Percentiles rank a stretch among this genome's conserved stretches.
phyloP scores from a whole-genome alignment of 2,329 filamentous ascomycete species.

The Neonectria hederae region DNA sequence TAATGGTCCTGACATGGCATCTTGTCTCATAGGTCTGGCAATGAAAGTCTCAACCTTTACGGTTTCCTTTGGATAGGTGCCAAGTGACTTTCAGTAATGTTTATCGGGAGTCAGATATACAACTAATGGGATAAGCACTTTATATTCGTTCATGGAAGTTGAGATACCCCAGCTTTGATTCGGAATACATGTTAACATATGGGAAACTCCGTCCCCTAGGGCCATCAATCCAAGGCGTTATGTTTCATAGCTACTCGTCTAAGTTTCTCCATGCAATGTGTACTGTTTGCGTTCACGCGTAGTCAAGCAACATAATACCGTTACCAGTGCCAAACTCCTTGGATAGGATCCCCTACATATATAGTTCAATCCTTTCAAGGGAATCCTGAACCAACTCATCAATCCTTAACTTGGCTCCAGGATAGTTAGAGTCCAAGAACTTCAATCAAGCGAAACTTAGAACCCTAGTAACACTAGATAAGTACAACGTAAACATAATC shows the following conservation, averaged over 20 bases:
- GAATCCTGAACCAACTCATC: too few species aligned
- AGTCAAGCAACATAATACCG: too few species aligned
- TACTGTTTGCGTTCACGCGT: too few species aligned
- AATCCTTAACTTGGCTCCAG: too few species aligned
- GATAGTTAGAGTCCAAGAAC: too few species aligned
- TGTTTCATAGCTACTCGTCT: neutral
- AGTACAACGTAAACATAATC: too few species aligned
- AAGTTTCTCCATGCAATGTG: neutral
- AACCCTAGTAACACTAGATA: too few species aligned
- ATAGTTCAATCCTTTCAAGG: too few species aligned
- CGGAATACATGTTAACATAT: neutral
- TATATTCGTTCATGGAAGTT: neutral
- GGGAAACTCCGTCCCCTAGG: too few species aligned
- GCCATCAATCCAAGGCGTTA: neutral
- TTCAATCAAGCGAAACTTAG: too few species aligned
- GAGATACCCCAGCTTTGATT: neutral
- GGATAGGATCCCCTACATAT: too few species aligned
- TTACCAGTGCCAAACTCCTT: too few species aligned
- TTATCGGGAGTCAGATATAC: neutral
- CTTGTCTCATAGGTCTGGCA: slow-evolving; percentile 43
- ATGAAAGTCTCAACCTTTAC: neutral
- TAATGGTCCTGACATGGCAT: slow-evolving; percentile 65
- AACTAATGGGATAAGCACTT: neutral
- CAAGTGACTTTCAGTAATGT: neutral
- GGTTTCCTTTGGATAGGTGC: neutral